These are phyloP conservation scores for Phytopythium aichiense DNA, from an alignment of 352 stramenopile species.

Conservation along the genomic window DNA sequence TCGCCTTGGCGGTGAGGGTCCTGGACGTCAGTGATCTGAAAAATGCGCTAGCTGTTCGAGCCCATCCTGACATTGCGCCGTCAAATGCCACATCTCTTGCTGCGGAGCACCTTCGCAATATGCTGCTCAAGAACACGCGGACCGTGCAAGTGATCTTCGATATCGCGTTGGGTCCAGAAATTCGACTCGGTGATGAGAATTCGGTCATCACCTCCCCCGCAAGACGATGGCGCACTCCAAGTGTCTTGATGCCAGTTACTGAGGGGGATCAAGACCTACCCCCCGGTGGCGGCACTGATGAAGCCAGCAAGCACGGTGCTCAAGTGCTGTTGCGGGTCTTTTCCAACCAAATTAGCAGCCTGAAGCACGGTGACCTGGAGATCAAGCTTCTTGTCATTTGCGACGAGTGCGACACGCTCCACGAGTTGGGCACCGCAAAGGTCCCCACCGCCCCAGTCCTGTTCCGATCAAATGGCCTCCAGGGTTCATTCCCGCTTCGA, in stretches of 20 bases:
- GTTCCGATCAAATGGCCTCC: conserved; percentile 32
- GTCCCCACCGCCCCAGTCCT: conserved; percentile 33
- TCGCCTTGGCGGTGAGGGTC: background rate
- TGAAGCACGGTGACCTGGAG: conserved; percentile 13
- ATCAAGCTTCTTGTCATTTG: conserved; percentile 13
- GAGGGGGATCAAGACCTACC: background rate
- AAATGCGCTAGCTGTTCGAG: background rate
- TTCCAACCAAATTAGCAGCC: conserved; percentile 12
- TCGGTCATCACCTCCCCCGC: too few species aligned
- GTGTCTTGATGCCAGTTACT: background rate
- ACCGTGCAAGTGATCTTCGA: background rate
- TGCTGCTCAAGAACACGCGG: background rate
- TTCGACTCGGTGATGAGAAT: background rate
- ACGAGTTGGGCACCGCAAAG: conserved; percentile 18
- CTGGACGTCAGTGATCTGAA: background rate
- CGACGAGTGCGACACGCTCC: conserved; percentile 5
- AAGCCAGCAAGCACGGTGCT: background rate
- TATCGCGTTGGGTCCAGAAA: background rate
- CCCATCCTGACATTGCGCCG: background rate
- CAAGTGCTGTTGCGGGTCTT: conserved; percentile 10
- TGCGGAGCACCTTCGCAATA: background rate
- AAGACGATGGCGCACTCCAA: conserved; percentile 7
- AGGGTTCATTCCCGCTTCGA: conserved; percentile 35
- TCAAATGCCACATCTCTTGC: background rate
- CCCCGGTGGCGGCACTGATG: background rate